Percentiles rank a stretch among this genome's conserved stretches.
Conservation (phyloP, 2,329 filamentous ascomycete species). For the Cadophora malorum region DNA sequence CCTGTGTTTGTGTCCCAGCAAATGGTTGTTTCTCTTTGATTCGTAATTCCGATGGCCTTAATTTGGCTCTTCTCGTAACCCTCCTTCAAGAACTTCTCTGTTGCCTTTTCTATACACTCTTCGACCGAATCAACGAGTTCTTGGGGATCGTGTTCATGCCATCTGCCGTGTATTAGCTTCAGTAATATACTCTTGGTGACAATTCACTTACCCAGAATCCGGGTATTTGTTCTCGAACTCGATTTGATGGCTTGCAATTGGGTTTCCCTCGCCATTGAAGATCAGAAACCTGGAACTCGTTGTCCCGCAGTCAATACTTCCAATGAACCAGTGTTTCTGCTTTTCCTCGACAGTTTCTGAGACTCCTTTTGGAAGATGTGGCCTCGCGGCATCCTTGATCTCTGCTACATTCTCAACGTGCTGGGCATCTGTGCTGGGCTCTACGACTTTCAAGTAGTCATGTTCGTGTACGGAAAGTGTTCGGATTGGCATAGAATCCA, state of each 20-base stretch:
- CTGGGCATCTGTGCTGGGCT: conserved; percentile 27
- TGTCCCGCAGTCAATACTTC: conserved; percentile 89
- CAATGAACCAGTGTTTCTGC: conserved; percentile 70
- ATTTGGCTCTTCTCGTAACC: conserved; percentile 74
- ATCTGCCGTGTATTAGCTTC: conserved; percentile 56
- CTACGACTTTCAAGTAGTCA: conserved; percentile 25
- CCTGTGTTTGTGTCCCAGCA: conserved; percentile 82
- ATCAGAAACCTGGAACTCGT: conserved; percentile 91
- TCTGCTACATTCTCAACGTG: conserved; percentile 37
- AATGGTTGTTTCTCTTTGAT: conserved; percentile 82
- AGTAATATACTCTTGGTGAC: not conserved
- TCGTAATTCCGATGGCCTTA: conserved; percentile 76
- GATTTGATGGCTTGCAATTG: conserved; percentile 82
- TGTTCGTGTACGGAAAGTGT: conserved; percentile 22
- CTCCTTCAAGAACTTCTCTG: conserved; percentile 69
- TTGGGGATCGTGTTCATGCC: conserved; percentile 84
- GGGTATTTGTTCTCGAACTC: conserved; percentile 88
- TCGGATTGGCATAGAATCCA: conserved; percentile 37
- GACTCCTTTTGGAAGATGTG: conserved; percentile 35
- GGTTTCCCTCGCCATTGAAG: conserved; percentile 80
- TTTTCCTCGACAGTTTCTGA: conserved; percentile 36
- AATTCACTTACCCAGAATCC: conserved; percentile 74
- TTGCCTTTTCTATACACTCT: conserved; percentile 76
- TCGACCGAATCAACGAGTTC: conserved; percentile 77
- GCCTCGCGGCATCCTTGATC: conserved; percentile 24